Evolutionary conservation across 371 early-diverging fungal species (phyloP), one percentile per base, ranked within the genome.

Genomic region (Mucor lusitanicus): DNA sequence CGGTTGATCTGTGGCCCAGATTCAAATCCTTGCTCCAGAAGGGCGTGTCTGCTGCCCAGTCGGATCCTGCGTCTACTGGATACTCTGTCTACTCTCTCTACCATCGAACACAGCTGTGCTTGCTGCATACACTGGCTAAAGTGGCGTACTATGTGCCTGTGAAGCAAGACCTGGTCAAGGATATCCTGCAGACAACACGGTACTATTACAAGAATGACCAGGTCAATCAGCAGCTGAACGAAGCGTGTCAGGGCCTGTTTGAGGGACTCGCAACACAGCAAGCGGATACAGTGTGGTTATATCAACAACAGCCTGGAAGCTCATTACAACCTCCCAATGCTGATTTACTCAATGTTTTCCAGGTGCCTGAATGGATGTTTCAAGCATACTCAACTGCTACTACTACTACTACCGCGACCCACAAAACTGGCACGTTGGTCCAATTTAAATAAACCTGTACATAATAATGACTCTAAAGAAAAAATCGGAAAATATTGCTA

Each of bases 1-100:
- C 68, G 33, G 61, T 82, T 4, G 79, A 86, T 44, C 66, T 87
- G n/a, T 81, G 87, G 82, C 87, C 87, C 39, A 56, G 67, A 44
- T 76, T 84, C 54, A 64, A 75, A 57, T 27, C 19, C 19, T 48
- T 82, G n/a, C 42, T 84, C 19, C 67, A 64, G 58, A 65, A 65
- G 35, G 69, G 64, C 9, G 27, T 46, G 6, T 30, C 17, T 37
- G 35, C 55, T 27, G 60, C 73, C 53, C 17, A 28, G 12, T 46
- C 65, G 4, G 65, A 69, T 33, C 53, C 48, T 25, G 48, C 53
- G 3, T 40, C 59, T 1, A 58, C 65, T 1, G 68, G 59, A 23
- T 80, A 82, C 42, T 83, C 83, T 11, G 44, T 63, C 9, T 82
- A 67, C 59, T 82, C 85, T 0, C 60, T 75, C 5, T 67, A 73